These are phyloP conservation scores for Salix koriyanagi DNA, from an alignment of 345 rosid genomes.

Conservation along the genomic window DNA sequence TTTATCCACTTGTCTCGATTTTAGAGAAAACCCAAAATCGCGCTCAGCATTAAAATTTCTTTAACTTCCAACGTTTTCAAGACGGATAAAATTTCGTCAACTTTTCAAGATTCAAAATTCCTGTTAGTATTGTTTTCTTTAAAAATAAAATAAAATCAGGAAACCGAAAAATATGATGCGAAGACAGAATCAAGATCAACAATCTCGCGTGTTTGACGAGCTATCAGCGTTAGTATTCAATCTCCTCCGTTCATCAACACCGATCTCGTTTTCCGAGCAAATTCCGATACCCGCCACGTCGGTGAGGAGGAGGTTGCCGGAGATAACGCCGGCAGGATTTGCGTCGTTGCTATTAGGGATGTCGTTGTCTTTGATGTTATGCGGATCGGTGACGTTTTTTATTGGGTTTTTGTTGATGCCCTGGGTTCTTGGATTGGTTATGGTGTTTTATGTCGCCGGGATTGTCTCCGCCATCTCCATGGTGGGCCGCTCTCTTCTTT, in stretches of 20 bases:
- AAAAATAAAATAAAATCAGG: neutral
- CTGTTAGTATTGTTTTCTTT: neutral
- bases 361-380: conserved; percentile 73
- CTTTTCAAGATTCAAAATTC: neutral
- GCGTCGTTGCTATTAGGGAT: conserved; percentile 78
- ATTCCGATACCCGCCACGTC: conserved; percentile 18
- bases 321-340: conserved; percentile 77
- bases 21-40: conserved; percentile 10
- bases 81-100: neutral
- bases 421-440: conserved; percentile 72
- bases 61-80: neutral
- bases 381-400: conserved; percentile 92
- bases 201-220: conserved; percentile 55
- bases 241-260: conserved; percentile 63
- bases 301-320: conserved; percentile 18
- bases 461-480: conserved; percentile 64
- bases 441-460: conserved; percentile 76
- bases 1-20: conserved; percentile 39
- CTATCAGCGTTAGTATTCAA: conserved; percentile 57
- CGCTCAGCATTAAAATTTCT: neutral
- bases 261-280: conserved; percentile 39
- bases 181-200: conserved; percentile 49
- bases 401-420: conserved; percentile 93
- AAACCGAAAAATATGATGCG: conserved; percentile 37
- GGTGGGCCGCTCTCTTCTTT: conserved; percentile 56